Evolutionary conservation across 2,329 filamentous ascomycete genomes (phyloP).

Genomic region (Escovopsis weberi): DNA sequence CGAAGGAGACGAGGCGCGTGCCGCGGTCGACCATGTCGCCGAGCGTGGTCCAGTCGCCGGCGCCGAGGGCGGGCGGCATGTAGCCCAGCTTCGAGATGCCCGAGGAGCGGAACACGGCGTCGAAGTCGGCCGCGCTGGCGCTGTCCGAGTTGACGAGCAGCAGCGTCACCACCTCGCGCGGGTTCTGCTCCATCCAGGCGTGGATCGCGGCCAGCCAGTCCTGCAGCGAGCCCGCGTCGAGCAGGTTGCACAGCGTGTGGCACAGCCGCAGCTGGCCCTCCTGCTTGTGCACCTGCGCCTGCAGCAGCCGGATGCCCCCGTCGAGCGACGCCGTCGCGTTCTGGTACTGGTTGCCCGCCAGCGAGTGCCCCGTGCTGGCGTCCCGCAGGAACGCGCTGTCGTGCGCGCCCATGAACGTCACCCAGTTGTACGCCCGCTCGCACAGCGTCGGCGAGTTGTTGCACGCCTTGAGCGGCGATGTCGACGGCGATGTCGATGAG

Average conservation of each 20-base stretch:
- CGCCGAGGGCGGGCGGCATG: slow-evolving; percentile 29
- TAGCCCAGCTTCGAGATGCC: slow-evolving; percentile 50
- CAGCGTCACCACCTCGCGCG: slow-evolving; percentile 62
- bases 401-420: slow-evolving; percentile 68
- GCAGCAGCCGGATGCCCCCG: slow-evolving; percentile 56
- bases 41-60: slow-evolving; percentile 55
- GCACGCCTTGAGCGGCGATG: slow-evolving; percentile 35
- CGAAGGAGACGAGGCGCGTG: slow-evolving; percentile 54
- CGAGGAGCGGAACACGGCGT: slow-evolving; percentile 37
- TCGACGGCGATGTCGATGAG: slow-evolving; percentile 7
- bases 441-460: slow-evolving; percentile 72
- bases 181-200: slow-evolving; percentile 53
- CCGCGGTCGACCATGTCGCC: slow-evolving; percentile 48
- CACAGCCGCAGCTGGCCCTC: slow-evolving; percentile 50
- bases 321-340: slow-evolving; percentile 58
- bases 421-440: slow-evolving; percentile 53
- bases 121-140: slow-evolving; percentile 39
- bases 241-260: slow-evolving; percentile 50
- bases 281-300: slow-evolving; percentile 54
- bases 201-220: slow-evolving; percentile 51
- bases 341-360: slow-evolving; percentile 59
- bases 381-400: slow-evolving; percentile 60
- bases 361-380: slow-evolving; percentile 41
- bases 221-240: slow-evolving; percentile 53
- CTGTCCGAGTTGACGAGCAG: slow-evolving; percentile 57